Base-by-base conservation (phyloP, 1,284 basidiomycete genomes). In the Leucoagaricus sp. region DNA sequence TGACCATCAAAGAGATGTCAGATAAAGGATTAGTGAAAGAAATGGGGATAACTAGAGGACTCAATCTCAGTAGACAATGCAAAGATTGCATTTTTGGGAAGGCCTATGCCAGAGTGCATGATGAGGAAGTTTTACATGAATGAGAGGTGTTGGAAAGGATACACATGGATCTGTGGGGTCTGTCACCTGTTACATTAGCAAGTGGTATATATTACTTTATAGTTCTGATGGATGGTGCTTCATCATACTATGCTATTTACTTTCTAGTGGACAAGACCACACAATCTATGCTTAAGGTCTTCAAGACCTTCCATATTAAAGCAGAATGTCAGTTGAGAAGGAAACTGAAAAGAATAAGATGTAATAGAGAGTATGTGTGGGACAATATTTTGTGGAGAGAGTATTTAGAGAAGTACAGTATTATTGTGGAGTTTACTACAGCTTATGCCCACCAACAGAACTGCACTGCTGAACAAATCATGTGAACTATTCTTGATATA, bases 401-500 rank as follows among this genome's bases (percentile, higher is more conserved):
- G 3, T 67, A 61, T 46, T 54, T 40, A 17, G 12, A 21, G 0
- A 36, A 58, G 25, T n/a, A 61, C 17, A 68, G 68, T 1, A 70
- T 71, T 21, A 54, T 53, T 9, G 57, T 61, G 17, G 60, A 68
- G 13, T 45, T 57, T 1, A 65, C 60, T 1, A 53, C 64, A 8
- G 55, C 61, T 9, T 66, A 69, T 52, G 59, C 65, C 0, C 63
- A 65, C 4, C 36, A 61, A 2, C 55, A 62, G 21, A 70, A 71
- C 47, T 64, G 67, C 0, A 56, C 62, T 0, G 64, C 69, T 0
- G 72, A 76, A 52, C 58, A 61, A 1, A 53, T 58, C 10, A 71
- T 71, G 48, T 59, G 62, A 10, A 73, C 68, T 0, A 57, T 73
- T 7, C 40, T 71, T 10, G 69, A 72, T 29, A 50, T 58, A 0